Conservation (phyloP, 495 filamentous ascomycete species). For the Apodospora peruviana region DNA sequence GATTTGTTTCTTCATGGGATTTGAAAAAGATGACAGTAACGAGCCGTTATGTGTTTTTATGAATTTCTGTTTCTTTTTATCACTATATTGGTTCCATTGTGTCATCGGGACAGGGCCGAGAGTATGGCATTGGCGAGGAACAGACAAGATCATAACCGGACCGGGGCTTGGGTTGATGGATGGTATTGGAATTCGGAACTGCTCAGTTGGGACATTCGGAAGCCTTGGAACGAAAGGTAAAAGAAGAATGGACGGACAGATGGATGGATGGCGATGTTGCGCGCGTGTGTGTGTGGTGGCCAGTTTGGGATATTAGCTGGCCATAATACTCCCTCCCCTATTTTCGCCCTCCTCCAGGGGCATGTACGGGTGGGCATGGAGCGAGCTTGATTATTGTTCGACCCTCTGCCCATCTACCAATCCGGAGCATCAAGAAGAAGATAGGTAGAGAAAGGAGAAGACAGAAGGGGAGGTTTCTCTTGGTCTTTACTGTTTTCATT, state of each 20-base stretch:
- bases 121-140: neutral
- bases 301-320: no score
- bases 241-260: neutral
- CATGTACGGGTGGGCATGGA: no score
- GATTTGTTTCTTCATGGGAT: slow-evolving; percentile 1
- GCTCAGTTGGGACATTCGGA: neutral
- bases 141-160: neutral
- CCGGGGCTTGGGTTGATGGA: no score
- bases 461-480: neutral
- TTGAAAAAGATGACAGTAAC: slow-evolving; percentile 24
- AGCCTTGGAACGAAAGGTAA: neutral
- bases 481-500: no score
- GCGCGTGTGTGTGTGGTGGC: no score
- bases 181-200: no score
- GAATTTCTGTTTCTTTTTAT: neutral
- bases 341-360: no score
- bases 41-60: slow-evolving; percentile 16
- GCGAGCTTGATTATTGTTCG: no score
- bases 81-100: neutral
- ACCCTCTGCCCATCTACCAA: neutral
- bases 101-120: neutral
- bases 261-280: no score
- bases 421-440: neutral
- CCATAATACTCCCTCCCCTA: no score
- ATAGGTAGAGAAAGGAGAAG: neutral